Evolutionary conservation across 202 grass and related monocot species (phyloP), one percentile per base, ranked within the genome.

Genomic region (Schoenoplectus triqueter): DNA sequence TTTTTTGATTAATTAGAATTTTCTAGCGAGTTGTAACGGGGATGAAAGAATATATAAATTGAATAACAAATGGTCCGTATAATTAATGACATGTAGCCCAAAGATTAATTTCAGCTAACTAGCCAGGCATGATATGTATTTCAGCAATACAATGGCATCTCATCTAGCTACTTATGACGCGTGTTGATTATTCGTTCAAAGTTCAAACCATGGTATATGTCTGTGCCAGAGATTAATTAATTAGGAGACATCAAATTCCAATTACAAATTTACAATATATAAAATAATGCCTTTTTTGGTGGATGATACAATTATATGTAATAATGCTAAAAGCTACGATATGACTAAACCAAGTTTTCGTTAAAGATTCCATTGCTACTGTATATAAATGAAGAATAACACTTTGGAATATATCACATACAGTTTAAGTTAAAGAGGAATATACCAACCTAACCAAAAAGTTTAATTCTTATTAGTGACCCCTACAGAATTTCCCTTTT

Each of bases 391-490:
- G 44, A 66, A 66, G 62, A 66, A 68, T 82, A 82, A 51, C 45
- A 39, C 80, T 82, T 82, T 82, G 47, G 80, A 67, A 82, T 82
- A 82, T 50, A 65, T 82, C 64, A 46, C 52, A 66, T 82, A 50
- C 10, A 82, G 44, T 82, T 68, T 5, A 74, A 70, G 22, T 75
- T 73, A 75, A 85, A 64, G 57, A 63, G 60, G 42, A 75, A 62
- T 65, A 85, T 64, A 73, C 69, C 22, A 19, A 39, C 66, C 47
- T 63, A 77, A 74, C 52, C 14, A 64, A 64, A 76, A 76, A 64
- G 83, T 76, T 31, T 31, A 76, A 75, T 85, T 57, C 75, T 85
- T 10, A 48, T 85, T 31, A 31, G 31, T 31, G 52, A 49, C 80
- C 50, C 63, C 44, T 66, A 82, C 19, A 82, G 45, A 50, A 73